Evolutionary conservation across 1,284 basidiomycete genomes (phyloP).

Genomic region (Ceraceosorus guamensis): DNA sequence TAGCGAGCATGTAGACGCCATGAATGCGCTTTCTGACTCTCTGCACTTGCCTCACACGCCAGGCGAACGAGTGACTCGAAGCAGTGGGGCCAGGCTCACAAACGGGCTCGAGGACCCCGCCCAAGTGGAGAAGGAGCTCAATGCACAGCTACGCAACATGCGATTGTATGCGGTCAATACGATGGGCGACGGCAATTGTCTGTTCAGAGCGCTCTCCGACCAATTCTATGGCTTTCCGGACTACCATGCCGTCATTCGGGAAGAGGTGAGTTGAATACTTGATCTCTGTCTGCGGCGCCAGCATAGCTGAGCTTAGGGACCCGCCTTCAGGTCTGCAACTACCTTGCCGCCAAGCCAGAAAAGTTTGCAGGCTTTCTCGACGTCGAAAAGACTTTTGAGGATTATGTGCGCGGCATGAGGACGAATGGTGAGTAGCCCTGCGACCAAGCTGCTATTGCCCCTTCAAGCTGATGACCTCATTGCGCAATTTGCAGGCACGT

Average conservation of each 20-base stretch:
- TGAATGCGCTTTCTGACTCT: too few species aligned
- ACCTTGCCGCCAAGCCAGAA: slow-evolving; percentile 63
- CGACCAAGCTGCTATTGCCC: not conserved
- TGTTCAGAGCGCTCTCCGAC: slow-evolving; percentile 50
- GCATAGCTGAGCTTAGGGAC: too few species aligned
- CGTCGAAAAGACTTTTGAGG: slow-evolving; percentile 58
- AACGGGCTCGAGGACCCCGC: slow-evolving; percentile 38
- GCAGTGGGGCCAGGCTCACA: slow-evolving; percentile 19
- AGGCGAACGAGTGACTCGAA: too few species aligned
- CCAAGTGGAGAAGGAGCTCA: slow-evolving; percentile 35
- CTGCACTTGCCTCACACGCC: too few species aligned
- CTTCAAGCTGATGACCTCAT: not conserved
- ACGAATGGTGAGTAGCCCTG: slow-evolving; percentile 34
- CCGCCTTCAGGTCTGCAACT: too few species aligned
- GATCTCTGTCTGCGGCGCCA: too few species aligned
- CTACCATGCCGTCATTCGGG: slow-evolving; percentile 63
- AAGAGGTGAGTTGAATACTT: too few species aligned
- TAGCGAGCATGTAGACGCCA: too few species aligned
- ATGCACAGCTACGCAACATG: slow-evolving; percentile 37
- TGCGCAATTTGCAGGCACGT: slow-evolving; percentile 58
- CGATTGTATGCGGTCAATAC: slow-evolving; percentile 45
- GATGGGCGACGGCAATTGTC: slow-evolving; percentile 45
- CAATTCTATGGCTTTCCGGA: slow-evolving; percentile 69
- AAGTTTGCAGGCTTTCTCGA: slow-evolving; percentile 82
- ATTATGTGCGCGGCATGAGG: slow-evolving; percentile 41